These are phyloP conservation scores for Ophiostoma himal-ulmi DNA, from an alignment of 2,329 filamentous ascomycete species.

Conservation along the genomic window DNA sequence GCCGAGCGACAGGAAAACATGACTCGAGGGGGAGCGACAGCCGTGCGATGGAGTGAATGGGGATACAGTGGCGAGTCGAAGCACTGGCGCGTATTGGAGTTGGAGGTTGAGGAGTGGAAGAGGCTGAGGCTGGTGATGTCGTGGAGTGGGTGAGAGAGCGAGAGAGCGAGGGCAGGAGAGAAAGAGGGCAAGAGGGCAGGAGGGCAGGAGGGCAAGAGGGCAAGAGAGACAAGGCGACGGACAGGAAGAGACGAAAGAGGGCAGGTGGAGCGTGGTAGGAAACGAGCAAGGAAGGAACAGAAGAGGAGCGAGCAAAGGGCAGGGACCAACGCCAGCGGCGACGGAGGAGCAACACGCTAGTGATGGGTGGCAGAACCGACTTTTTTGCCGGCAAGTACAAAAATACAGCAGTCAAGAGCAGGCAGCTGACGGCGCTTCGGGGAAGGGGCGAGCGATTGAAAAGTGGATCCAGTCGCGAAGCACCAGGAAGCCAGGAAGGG, in stretches of 20 bases:
- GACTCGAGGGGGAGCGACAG: constrained; percentile 3
- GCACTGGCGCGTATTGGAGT: neutral
- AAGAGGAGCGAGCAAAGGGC: constrained; percentile 7
- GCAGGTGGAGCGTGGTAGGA: constrained; percentile 12
- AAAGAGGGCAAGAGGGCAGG: neutral
- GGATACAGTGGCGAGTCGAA: neutral
- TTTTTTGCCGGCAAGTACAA: neutral
- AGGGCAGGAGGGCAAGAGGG: neutral
- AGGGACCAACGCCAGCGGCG: constrained; percentile 14
- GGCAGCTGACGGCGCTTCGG: constrained; percentile 22
- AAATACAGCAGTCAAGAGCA: neutral
- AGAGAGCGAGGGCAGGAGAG: neutral
- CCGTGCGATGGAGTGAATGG: neutral
- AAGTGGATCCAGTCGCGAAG: constrained; percentile 18
- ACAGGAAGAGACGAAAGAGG: neutral
- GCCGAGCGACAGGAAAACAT: constrained; percentile 9
- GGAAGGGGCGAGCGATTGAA: constrained; percentile 22
- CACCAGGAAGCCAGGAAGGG: constrained; percentile 13
- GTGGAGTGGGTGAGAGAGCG: neutral
- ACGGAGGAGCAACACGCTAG: constrained; percentile 10
- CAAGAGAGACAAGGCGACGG: neutral
- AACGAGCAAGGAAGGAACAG: neutral
- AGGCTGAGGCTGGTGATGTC: neutral
- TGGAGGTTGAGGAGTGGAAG: neutral
- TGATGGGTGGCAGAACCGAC: constrained; percentile 15